Base-by-base conservation (phyloP, 2,329 filamentous ascomycete genomes). In the Chaetomiaceae sp. region DNA sequence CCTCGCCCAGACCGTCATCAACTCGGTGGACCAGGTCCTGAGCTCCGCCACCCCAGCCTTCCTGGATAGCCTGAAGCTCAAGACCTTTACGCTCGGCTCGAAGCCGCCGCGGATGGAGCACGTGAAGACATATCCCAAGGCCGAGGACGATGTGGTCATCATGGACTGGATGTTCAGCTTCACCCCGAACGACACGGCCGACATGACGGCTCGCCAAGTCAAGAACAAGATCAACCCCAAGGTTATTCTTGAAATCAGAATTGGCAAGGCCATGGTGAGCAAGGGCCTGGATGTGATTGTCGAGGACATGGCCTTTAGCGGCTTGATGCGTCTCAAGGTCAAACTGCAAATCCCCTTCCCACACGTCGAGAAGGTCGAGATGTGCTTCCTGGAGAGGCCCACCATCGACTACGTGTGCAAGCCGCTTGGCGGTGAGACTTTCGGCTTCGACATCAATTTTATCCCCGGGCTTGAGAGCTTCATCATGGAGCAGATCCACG, bases 101-200 rank as follows among this genome's bases (percentile, higher is more conserved):
- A 99, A 99, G 71, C 92, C 93, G 23, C 95, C 95, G 5, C 84
- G 93, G 25, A 81, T 99, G 75, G 93, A 99, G 70, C 91, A 97
- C 64, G 93, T 99, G 69, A 97, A 96, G 76, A 96, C 93, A 0
- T 96, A 99, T 62, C 92, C 92, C 51, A 95, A 93, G 69, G 89
- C 88, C 1, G 89, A 96, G 60, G 91, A 96, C 57, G 93, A 99
- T 65, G 85, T 91, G 52, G 89, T 99, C 37, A 81, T 97, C 63
- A 99, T 99, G 93, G 93, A 99, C 67, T 99, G 93, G 93, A 96
- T 95, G 64, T 99, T 99, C 70, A 97, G 92, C 76, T 99, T 99
- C 73, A 97, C 89, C 0, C 93, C 93, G 30, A 97, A 93, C 60
- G 95, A 99, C 68, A 87, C 82, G 3, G 84, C 87, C 59, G 93